Base-by-base conservation (phyloP, 2,329 filamentous ascomycete genomes). In the Fusarium citri region DNA sequence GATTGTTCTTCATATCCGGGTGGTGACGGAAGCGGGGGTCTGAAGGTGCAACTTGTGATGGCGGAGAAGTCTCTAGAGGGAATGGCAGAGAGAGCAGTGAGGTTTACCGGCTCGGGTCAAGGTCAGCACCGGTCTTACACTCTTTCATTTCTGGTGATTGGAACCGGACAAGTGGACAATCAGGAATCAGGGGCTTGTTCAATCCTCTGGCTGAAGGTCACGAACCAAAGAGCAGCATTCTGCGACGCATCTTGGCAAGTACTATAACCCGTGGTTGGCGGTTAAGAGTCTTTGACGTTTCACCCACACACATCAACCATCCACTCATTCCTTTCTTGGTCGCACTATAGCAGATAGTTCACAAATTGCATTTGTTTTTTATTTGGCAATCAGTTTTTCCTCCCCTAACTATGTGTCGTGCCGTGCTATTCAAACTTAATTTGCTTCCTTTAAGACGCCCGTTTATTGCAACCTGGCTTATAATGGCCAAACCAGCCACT, bases 321-420 rank as follows among this genome's bases (percentile, higher is more conserved):
- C 45, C 65, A 58, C 57, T 71, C 61, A 55, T 54, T 69, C 69
- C 46, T 74, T 67, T 63, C 60, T 67, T 68, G 59, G 57, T 70
- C 59, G 53, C 68, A 58, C 59, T 49, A 42, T 25, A 71, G 18
- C 70, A 72, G 67, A 68, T 75, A 75, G 73, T 73, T 64, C 68
- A 60, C 56, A 75, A 70, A 75, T 69, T 61, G 51, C 69, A 59
- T 72, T 49, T 73, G 63, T 71, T 69, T 64, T 61, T 66, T 59
- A 62, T 58, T 61, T 51, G 48, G 51, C 26, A 59, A 37, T 25
- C 12, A 6, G 4, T 14, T 7, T 26, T 22, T 5, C 10, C 40
- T 31, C 18, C 8, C 12, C 25, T 48, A 18, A 41, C 41, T 34
- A 15, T 37, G 28, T 53, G 43, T 20, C 15, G 12, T 9, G 30